These are phyloP conservation scores for Rosellinia necatrix DNA, from an alignment of 2,329 filamentous ascomycete species.

Conservation along the genomic window DNA sequence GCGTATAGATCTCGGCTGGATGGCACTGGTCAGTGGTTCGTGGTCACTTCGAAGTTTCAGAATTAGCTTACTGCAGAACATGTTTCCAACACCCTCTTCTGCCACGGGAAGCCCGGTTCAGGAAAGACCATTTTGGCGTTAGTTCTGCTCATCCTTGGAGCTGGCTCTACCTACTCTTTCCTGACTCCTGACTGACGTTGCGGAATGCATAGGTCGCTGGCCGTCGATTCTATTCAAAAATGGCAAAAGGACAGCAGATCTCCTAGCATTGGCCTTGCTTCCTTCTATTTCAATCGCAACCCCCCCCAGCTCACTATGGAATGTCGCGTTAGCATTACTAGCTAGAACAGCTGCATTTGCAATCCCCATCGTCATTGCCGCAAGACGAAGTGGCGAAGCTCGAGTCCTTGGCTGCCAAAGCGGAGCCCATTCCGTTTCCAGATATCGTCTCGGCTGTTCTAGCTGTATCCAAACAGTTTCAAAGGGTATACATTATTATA, in stretches of 20 bases:
- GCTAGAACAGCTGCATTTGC: background rate
- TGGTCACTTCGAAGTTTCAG: background rate
- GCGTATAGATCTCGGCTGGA: background rate
- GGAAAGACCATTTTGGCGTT: background rate
- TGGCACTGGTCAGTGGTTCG: background rate
- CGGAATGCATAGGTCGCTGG: background rate
- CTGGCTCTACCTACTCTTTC: background rate
- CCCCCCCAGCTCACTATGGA: background rate
- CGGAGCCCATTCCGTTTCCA: background rate
- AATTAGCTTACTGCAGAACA: background rate
- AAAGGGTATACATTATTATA: background rate
- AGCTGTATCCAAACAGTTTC: background rate
- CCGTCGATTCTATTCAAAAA: background rate
- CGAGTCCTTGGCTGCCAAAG: background rate
- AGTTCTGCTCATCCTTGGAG: background rate
- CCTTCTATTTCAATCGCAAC: background rate
- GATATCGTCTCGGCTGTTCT: background rate
- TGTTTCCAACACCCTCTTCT: background rate
- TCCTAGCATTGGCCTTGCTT: background rate
- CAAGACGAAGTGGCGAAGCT: background rate
- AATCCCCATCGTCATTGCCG: background rate
- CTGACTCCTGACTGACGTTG: background rate
- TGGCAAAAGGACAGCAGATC: background rate
- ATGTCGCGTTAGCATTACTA: background rate
- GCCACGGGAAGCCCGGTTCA: background rate